Conservation (phyloP, 2,329 filamentous ascomycete genomes). For the Hymenoscyphus salicellus region DNA sequence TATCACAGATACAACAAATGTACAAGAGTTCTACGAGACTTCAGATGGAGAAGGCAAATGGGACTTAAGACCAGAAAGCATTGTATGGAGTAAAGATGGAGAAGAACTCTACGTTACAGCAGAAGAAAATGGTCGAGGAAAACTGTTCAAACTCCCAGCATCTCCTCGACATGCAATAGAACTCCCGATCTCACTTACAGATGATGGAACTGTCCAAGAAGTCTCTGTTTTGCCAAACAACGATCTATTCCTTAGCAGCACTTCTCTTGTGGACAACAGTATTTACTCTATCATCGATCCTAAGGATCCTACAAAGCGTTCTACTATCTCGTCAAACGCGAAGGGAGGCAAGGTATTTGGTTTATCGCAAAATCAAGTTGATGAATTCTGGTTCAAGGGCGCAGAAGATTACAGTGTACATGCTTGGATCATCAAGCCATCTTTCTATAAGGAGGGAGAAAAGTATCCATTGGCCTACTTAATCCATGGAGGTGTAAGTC, state of each 20-base stretch:
- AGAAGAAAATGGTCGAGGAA: constrained; percentile 62
- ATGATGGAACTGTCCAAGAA: constrained; percentile 53
- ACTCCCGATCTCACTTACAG: constrained; percentile 49
- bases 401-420: constrained; percentile 64
- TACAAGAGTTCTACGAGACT: constrained; percentile 61
- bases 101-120: constrained; percentile 68
- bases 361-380: constrained; percentile 59
- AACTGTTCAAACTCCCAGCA: constrained; percentile 61
- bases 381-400: constrained; percentile 68
- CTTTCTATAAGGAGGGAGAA: constrained; percentile 61
- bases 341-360: constrained; percentile 66
- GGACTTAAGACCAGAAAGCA: constrained; percentile 56
- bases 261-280: constrained; percentile 69
- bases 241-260: constrained; percentile 62
- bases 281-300: constrained; percentile 54
- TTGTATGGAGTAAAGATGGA: constrained; percentile 58
- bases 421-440: constrained; percentile 63
- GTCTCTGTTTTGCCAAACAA: constrained; percentile 50
- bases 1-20: constrained; percentile 53
- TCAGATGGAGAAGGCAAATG: constrained; percentile 61
- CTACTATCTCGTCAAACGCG: constrained; percentile 59
- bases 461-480: constrained; percentile 77
- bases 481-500: constrained; percentile 67
- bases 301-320: constrained; percentile 42
- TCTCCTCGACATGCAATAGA: constrained; percentile 48